Evolutionary conservation across 1,284 basidiomycete species (phyloP).

Genomic region (Ceratobasidium sp.): DNA sequence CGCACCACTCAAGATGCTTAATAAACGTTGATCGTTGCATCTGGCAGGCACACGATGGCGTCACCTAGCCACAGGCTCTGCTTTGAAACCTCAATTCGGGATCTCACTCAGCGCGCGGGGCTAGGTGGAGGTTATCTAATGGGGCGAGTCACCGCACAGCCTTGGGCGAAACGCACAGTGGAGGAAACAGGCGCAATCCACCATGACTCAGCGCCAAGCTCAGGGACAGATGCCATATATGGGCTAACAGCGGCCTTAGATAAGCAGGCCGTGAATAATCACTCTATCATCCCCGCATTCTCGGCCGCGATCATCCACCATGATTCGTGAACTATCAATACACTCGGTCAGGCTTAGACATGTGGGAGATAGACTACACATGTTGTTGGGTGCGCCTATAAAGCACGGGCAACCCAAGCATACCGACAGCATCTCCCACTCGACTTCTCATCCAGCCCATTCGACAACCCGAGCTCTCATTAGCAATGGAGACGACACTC

Average conservation of each 20-base stretch:
- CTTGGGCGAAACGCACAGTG: not conserved
- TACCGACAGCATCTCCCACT: not conserved
- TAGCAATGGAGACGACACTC: not conserved
- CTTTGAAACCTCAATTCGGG: not conserved
- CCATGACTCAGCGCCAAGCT: not conserved
- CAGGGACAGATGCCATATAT: not conserved
- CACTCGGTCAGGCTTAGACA: not conserved
- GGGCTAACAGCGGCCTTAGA: not conserved
- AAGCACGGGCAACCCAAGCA: not conserved
- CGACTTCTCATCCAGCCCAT: not conserved
- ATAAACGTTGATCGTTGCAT: too few species aligned
- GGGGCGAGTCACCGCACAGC: not conserved
- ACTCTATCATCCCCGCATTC: not conserved
- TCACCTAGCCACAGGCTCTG: not conserved
- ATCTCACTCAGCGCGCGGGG: not conserved
- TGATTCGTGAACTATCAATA: not conserved
- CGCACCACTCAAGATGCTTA: too few species aligned
- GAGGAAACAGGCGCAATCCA: not conserved
- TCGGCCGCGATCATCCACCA: conserved; percentile 10
- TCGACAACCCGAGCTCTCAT: not conserved
- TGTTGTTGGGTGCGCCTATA: not conserved
- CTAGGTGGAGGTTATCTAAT: not conserved
- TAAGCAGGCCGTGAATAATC: not conserved
- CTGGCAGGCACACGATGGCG: not conserved
- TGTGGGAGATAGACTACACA: too few species aligned